Evolutionary conservation across 345 rosid genomes (phyloP).

Genomic region (Turnera subulata): DNA sequence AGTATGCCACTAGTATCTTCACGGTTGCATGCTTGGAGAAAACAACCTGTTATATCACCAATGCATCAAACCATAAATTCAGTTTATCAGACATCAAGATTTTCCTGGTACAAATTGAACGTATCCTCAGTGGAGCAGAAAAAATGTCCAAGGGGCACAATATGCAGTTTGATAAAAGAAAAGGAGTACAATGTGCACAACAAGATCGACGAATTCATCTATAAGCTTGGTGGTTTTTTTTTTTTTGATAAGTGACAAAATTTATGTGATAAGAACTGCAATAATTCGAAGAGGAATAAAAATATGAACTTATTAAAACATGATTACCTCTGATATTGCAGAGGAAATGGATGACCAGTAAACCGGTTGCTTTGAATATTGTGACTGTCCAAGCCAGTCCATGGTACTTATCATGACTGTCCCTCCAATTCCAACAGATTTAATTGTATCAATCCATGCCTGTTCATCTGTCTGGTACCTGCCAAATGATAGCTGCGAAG

Average conservation of each 20-base stretch:
- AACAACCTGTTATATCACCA: conserved; percentile 59
- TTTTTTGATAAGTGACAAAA: no score
- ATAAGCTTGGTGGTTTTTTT: no score
- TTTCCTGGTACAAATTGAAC: no score
- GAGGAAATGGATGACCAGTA: conserved; percentile 80
- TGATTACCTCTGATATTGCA: conserved; percentile 65
- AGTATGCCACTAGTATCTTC: conserved; percentile 70
- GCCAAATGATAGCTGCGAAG: conserved; percentile 63
- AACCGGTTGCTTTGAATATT: conserved; percentile 44
- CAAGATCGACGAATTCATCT: no score
- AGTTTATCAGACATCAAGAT: no score
- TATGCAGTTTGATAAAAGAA: neutral
- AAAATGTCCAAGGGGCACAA: neutral
- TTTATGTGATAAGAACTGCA: no score
- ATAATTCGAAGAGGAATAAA: neutral
- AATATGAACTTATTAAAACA: conserved; percentile 1
- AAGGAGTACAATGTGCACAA: neutral
- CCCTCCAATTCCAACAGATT: conserved; percentile 54
- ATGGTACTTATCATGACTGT: conserved; percentile 71
- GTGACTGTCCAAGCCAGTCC: conserved; percentile 97
- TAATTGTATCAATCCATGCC: conserved; percentile 81
- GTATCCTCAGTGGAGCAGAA: no score
- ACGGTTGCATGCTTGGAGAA: conserved; percentile 80
- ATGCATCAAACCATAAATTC: no score
- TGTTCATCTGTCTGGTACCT: conserved; percentile 72